These are phyloP conservation scores for Actinomucor elegans DNA, from an alignment of 371 early-diverging fungal genomes.

Conservation along the genomic window DNA sequence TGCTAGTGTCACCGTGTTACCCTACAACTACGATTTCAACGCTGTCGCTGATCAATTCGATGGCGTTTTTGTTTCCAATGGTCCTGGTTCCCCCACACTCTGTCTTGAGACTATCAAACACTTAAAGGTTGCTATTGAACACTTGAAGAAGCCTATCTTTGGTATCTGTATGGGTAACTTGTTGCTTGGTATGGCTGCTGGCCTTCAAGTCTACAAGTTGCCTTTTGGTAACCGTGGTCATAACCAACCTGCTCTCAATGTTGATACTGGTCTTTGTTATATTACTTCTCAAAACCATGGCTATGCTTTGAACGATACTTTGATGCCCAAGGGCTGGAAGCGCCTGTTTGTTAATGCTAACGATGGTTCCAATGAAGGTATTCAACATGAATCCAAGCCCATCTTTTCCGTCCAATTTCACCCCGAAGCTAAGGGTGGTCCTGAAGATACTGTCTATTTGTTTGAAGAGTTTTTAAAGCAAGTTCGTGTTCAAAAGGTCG, in stretches of 20 bases:
- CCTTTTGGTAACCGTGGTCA: conserved; percentile 96
- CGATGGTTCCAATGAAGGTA: conserved; percentile 91
- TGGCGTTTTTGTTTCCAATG: conserved; percentile 93
- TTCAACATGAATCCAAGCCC: conserved; percentile 71
- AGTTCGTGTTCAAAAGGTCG: conserved; percentile 24
- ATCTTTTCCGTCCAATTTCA: conserved; percentile 92
- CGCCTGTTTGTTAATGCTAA: conserved; percentile 88
- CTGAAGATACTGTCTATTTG: conserved; percentile 81
- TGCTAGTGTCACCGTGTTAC: conserved; percentile 82
- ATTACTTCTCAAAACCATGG: conserved; percentile 96
- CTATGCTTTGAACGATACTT: conserved; percentile 76
- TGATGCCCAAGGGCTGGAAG: conserved; percentile 72
- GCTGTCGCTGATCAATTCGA: conserved; percentile 64
- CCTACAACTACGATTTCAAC: conserved; percentile 79
- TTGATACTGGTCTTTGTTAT: conserved; percentile 55
- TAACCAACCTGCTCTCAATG: conserved; percentile 89
- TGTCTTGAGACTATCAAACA: conserved; percentile 68
- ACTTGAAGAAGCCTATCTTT: conserved; percentile 83
- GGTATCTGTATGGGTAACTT: conserved; percentile 98
- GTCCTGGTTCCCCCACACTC: conserved; percentile 86
- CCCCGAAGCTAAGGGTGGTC: conserved; percentile 93
- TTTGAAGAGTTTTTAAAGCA: conserved; percentile 66
- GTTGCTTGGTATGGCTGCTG: conserved; percentile 89
- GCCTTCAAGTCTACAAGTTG: conserved; percentile 83
- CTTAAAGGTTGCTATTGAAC: conserved; percentile 62